phyloP scores from a whole-genome alignment of 768 basidiomycete genomes.

The Hemileccinum rubropunctum region DNA sequence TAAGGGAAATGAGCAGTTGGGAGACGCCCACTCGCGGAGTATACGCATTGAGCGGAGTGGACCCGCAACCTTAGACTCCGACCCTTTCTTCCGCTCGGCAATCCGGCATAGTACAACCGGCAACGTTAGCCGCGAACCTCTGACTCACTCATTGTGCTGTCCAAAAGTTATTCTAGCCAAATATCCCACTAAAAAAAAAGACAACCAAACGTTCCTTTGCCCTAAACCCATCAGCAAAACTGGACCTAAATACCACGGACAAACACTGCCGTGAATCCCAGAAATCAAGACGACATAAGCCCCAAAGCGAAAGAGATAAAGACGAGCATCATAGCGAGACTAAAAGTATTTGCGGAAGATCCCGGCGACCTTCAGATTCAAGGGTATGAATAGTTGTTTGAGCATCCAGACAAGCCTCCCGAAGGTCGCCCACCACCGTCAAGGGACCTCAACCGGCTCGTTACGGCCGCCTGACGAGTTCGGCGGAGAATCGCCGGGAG shows the following conservation, averaged over 20 bases:
- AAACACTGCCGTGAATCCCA: conserved; percentile 10
- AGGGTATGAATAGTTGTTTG: conserved; percentile 38
- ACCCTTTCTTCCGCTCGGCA: conserved; percentile 15
- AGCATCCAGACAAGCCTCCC: conserved; percentile 42
- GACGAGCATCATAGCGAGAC: conserved; percentile 21
- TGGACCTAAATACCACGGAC: conserved; percentile 5
- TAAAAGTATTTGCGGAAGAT: conserved; percentile 42
- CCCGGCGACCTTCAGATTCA: conserved; percentile 49
- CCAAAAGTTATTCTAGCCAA: conserved; percentile 6
- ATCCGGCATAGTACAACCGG: conserved; percentile 21
- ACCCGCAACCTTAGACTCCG: conserved; percentile 26
- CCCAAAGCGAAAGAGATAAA: conserved; percentile 23
- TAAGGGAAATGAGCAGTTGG: conserved; percentile 28
- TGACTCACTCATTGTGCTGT: conserved; percentile 1
- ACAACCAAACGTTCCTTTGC: neutral
- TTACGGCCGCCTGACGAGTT: conserved; percentile 10
- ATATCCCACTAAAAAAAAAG: conserved; percentile 17
- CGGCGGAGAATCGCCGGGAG: conserved; percentile 7
- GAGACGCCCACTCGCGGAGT: conserved; percentile 36
- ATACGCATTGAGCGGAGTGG: conserved; percentile 27
- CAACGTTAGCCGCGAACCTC: conserved; percentile 31
- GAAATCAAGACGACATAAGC: conserved; percentile 21
- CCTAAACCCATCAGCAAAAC: neutral
- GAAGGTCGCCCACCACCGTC: conserved; percentile 52
- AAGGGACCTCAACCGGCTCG: conserved; percentile 29